Conservation (phyloP, 371 early-diverging fungal genomes). For the Mortierella sp. region DNA sequence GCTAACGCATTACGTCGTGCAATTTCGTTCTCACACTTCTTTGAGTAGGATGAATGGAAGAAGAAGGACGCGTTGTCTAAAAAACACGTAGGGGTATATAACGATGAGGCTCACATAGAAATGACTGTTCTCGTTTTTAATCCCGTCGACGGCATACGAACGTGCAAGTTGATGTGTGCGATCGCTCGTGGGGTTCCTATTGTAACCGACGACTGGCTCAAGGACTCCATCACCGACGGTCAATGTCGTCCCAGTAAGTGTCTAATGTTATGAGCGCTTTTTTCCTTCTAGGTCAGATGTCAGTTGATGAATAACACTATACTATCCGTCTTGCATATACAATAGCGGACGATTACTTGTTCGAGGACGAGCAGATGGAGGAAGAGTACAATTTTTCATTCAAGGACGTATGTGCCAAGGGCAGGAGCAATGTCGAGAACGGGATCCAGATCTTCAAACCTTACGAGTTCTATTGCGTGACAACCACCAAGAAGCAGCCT, state of each 20-base stretch:
- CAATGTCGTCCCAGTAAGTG: slow-evolving; percentile 20
- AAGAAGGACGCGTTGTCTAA: neutral
- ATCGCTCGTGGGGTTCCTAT: slow-evolving; percentile 26
- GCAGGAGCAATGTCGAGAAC: neutral
- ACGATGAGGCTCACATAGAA: neutral
- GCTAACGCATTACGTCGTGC: neutral
- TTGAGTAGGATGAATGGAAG: neutral
- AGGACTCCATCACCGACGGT: neutral
- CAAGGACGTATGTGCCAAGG: slow-evolving; percentile 2
- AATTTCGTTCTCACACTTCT: neutral
- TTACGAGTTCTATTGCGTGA: slow-evolving; percentile 17
- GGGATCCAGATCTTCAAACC: slow-evolving; percentile 5
- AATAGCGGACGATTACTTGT: slow-evolving; percentile 14
- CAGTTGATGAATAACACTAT: neutral
- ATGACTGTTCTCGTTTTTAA: slow-evolving; percentile 19
- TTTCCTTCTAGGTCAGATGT: neutral
- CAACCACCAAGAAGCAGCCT: neutral
- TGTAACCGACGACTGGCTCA: slow-evolving; percentile 22
- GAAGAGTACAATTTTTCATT: slow-evolving; percentile 7
- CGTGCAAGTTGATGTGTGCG: slow-evolving; percentile 32
- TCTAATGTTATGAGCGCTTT: neutral
- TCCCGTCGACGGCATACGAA: neutral
- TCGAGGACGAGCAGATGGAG: slow-evolving; percentile 12
- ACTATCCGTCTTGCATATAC: neutral
- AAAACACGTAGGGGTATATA: neutral